Evolutionary conservation across 108 stramenopile species (phyloP).

Genomic region (Conticribra weissflogii): DNA sequence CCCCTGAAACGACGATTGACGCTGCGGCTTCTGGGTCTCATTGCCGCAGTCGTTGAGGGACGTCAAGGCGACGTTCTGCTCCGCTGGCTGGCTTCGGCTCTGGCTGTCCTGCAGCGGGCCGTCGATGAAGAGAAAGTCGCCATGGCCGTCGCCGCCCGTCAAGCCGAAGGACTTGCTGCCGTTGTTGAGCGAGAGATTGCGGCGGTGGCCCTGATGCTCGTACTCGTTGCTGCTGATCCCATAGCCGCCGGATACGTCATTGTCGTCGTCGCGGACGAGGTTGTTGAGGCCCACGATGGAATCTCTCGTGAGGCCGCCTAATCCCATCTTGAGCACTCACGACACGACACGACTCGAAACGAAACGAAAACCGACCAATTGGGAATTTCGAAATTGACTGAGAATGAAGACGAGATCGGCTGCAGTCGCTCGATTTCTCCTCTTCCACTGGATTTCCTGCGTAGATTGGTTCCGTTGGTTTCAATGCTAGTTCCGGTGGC

Average conservation of each 20-base stretch:
- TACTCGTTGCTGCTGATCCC: background rate
- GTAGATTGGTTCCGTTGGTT: too few relatives aligned
- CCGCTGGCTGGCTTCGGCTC: background rate
- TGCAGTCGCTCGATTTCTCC: too few relatives aligned
- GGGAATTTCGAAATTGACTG: too few relatives aligned
- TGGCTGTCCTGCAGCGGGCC: too few relatives aligned
- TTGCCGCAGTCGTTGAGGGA: background rate
- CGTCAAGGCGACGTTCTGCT: background rate
- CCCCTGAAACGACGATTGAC: background rate
- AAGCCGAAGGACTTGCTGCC: background rate
- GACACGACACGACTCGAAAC: too few relatives aligned
- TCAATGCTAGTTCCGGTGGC: too few relatives aligned
- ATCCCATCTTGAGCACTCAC: conserved; percentile 18
- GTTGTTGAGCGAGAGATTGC: background rate
- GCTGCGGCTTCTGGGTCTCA: background rate
- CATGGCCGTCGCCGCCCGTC: conserved; percentile 1
- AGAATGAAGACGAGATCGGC: too few relatives aligned
- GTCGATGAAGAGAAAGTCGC: background rate
- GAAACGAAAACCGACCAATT: too few relatives aligned
- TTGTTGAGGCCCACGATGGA: conserved; percentile 5
- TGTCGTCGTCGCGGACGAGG: conserved; percentile 10
- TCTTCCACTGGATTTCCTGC: too few relatives aligned
- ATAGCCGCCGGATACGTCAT: too few relatives aligned
- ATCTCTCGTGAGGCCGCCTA: conserved; percentile 2
- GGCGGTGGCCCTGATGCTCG: background rate